These are phyloP conservation scores for Xylaria polymorpha DNA, from an alignment of 2,329 filamentous ascomycete genomes.

Conservation along the genomic window DNA sequence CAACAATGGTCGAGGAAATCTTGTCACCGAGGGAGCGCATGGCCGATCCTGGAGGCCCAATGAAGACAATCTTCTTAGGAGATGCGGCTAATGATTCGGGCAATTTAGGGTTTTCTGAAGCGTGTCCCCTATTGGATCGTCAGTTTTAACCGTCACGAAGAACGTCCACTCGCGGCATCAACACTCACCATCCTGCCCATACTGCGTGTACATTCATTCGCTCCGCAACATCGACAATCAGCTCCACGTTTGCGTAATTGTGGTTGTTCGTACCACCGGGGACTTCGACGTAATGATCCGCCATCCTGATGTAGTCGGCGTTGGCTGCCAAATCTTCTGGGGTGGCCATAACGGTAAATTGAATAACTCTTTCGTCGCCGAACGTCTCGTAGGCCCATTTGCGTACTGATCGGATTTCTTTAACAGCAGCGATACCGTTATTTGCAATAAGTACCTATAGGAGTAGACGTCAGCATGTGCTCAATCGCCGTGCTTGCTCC, in stretches of 20 bases:
- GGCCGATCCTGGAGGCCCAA: constrained; percentile 94
- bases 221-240: constrained; percentile 98
- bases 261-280: constrained; percentile 99
- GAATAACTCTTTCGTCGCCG: constrained; percentile 96
- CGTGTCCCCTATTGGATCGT: constrained; percentile 78
- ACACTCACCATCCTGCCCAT: constrained; percentile 93
- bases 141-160: constrained; percentile 12
- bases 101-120: constrained; percentile 97
- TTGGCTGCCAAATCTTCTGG: constrained; percentile 97
- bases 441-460: constrained; percentile 94
- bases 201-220: constrained; percentile 98
- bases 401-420: constrained; percentile 97
- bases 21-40: constrained; percentile 99
- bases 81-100: constrained; percentile 96
- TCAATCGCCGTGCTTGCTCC: constrained; percentile 10
- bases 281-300: constrained; percentile 98
- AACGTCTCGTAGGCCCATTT: constrained; percentile 99
- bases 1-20: constrained; percentile 98
- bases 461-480: constrained; percentile 27
- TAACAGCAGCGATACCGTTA: constrained; percentile 99
- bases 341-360: constrained; percentile 99
- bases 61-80: constrained; percentile 99
- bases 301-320: constrained; percentile 99
- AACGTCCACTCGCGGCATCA: not conserved
- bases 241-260: constrained; percentile 99